Evolutionary conservation across 768 basidiomycete genomes (phyloP).

Genomic region (Collybiopsis confluens): DNA sequence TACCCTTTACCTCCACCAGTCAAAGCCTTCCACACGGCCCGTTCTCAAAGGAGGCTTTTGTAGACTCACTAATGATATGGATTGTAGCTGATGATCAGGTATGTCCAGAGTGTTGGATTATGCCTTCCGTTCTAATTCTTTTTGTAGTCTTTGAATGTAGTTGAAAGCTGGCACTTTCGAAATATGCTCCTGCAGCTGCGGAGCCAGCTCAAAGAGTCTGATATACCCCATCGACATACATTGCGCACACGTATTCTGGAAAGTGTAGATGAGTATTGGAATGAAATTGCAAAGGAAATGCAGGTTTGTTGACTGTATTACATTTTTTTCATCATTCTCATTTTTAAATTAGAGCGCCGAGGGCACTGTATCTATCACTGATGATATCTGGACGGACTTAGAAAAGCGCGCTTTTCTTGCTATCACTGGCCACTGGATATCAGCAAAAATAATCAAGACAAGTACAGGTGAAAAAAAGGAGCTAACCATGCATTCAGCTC

Average conservation of each 20-base stretch:
- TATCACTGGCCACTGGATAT: constrained; percentile 38
- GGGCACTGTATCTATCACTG: constrained; percentile 32
- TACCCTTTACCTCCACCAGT: background rate
- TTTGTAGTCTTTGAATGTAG: constrained; percentile 18
- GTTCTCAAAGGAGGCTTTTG: constrained; percentile 21
- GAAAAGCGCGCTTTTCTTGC: constrained; percentile 36
- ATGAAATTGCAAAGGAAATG: constrained; percentile 16
- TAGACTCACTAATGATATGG: constrained; percentile 23
- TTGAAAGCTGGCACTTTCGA: constrained; percentile 17
- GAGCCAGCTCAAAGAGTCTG: constrained; percentile 23
- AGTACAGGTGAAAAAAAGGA: constrained; percentile 18
- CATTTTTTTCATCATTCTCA: background rate
- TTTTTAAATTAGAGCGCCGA: constrained; percentile 17
- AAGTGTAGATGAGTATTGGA: constrained; percentile 20
- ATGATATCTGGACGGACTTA: constrained; percentile 32
- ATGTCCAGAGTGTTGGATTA: constrained; percentile 1
- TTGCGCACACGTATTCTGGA: constrained; percentile 20
- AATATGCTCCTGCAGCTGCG: constrained; percentile 20
- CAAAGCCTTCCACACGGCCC: background rate
- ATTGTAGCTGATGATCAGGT: constrained; percentile 27
- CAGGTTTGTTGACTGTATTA: constrained; percentile 12
- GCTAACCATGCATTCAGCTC: constrained; percentile 21
- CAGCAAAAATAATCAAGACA: constrained; percentile 15
- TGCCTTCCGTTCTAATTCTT: background rate
- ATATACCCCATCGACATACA: constrained; percentile 26